Percentiles rank a stretch among this genome's conserved stretches.
Conservation (phyloP, 1,284 basidiomycete genomes). For the Pseudozyma sp. region DNA sequence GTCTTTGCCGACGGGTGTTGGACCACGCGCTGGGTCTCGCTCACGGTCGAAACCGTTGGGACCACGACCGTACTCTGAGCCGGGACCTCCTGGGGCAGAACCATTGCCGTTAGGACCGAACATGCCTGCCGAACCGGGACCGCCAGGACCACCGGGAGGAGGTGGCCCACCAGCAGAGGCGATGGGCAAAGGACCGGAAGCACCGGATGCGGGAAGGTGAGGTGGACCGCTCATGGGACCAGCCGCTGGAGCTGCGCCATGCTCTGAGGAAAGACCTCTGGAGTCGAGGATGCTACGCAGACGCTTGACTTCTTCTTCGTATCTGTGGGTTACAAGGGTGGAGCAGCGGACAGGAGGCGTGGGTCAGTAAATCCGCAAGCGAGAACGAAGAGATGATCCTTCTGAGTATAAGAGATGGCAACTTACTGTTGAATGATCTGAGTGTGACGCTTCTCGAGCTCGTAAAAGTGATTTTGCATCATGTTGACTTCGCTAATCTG, state of each 20-base stretch:
- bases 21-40: slow-evolving; percentile 60
- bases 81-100: slow-evolving; percentile 28
- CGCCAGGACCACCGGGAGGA: slow-evolving; percentile 70
- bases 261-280: slow-evolving; percentile 53
- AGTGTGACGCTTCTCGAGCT: slow-evolving; percentile 80
- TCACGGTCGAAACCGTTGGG: slow-evolving; percentile 64
- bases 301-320: slow-evolving; percentile 79
- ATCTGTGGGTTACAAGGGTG: slow-evolving; percentile 67
- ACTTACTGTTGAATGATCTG: slow-evolving; percentile 77
- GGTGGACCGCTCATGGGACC: slow-evolving; percentile 50
- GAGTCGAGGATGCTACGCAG: slow-evolving; percentile 77
- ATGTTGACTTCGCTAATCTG: slow-evolving; percentile 61
- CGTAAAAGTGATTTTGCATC: slow-evolving; percentile 76
- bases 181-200: slow-evolving; percentile 64
- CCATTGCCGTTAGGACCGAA: slow-evolving; percentile 51
- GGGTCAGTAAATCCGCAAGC: neutral
- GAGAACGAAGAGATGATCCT: neutral
- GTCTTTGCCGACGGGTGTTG: slow-evolving; percentile 66
- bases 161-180: slow-evolving; percentile 70
- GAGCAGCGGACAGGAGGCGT: neutral
- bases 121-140: slow-evolving; percentile 64
- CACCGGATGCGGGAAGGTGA: slow-evolving; percentile 51
- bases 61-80: slow-evolving; percentile 44
- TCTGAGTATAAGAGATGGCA: too few relatives aligned
- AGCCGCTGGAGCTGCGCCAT: slow-evolving; percentile 37